Percentiles rank a stretch among this genome's conserved stretches.
phyloP scores from a whole-genome alignment of 306 rosid species.

The Cucurbita maxima region DNA sequence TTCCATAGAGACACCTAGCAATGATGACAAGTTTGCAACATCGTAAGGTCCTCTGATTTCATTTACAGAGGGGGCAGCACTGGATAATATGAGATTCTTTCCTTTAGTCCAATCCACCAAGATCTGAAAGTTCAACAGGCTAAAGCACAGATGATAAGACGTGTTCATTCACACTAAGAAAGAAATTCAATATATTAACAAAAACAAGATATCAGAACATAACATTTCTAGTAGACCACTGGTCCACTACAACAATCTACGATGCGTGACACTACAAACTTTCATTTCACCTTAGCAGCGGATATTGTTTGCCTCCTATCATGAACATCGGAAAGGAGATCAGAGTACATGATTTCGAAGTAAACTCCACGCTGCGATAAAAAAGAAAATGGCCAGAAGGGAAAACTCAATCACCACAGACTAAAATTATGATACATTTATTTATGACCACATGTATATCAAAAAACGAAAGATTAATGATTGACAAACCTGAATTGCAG shows the following conservation, averaged over 20 bases:
- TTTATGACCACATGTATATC: background rate
- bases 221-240: background rate
- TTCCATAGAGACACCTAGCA: conserved; percentile 65
- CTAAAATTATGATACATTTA: background rate
- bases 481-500: conserved; percentile 48
- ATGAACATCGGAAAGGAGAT: conserved; percentile 34
- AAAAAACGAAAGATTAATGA: background rate
- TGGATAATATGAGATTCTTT: conserved; percentile 49
- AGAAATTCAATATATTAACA: background rate
- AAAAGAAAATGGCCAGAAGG: background rate
- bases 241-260: background rate
- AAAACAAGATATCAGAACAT: background rate
- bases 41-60: conserved; percentile 84
- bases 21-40: conserved; percentile 60
- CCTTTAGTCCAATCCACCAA: conserved; percentile 87
- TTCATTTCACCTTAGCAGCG: conserved; percentile 47
- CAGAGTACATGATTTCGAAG: conserved; percentile 59
- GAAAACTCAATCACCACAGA: background rate
- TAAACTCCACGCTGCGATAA: conserved; percentile 54
- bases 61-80: conserved; percentile 61
- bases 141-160: background rate
- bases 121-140: conserved; percentile 27
- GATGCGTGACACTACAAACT: background rate
- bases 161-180: background rate
- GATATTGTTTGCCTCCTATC: conserved; percentile 55